Conservation (phyloP, 441 rosid species). For the Manihot esculenta region DNA sequence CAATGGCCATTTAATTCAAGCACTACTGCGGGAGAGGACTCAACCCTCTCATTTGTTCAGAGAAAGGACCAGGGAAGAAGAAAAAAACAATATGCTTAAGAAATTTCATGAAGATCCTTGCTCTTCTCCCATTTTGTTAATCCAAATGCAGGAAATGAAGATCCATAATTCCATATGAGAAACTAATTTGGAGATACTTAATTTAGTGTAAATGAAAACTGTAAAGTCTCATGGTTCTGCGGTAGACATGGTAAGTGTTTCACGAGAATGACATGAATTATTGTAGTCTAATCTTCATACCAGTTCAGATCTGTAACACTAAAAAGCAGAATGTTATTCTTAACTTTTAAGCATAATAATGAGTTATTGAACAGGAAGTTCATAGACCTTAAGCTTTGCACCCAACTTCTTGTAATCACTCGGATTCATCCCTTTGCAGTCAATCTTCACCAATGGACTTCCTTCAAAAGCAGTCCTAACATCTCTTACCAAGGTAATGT, state of each 20-base stretch:
- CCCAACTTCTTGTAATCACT: conserved; percentile 91
- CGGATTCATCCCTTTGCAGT: conserved; percentile 77
- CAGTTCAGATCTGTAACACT: neutral
- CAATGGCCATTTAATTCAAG: conserved; percentile 1
- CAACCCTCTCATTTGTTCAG: neutral
- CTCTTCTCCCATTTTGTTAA: neutral
- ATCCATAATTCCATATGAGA: too few species aligned
- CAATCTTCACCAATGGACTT: conserved; percentile 73
- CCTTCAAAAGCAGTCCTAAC: conserved; percentile 86
- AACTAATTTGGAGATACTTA: neutral
- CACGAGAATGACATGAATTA: neutral
- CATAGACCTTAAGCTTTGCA: conserved; percentile 82
- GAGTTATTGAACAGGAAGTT: conserved; percentile 13
- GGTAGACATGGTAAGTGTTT: neutral
- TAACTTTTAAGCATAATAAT: neutral
- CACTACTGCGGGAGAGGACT: neutral
- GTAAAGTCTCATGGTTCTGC: neutral
- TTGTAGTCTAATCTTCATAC: neutral
- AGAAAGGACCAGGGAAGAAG: neutral
- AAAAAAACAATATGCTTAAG: neutral
- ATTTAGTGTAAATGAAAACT: neutral
- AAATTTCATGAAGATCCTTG: neutral
- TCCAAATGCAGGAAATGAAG: neutral
- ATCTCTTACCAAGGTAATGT: conserved; percentile 66
- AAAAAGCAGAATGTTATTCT: neutral